Evolutionary conservation across 441 rosid genomes (phyloP), one percentile per base, ranked within the genome.

Genomic region (Lagerstroemia fauriei): DNA sequence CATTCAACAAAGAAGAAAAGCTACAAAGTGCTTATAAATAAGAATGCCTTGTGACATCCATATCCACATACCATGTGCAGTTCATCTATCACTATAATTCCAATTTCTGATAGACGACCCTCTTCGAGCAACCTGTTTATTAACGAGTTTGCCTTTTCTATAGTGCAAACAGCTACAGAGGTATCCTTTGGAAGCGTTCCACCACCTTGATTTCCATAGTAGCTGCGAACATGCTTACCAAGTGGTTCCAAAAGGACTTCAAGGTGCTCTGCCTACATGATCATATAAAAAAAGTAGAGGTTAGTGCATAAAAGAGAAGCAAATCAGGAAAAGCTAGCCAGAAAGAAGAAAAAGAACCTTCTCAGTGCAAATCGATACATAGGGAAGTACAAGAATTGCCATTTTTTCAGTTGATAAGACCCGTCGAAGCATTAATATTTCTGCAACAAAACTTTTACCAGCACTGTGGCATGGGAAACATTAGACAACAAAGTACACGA

Each of bases 391-490:
- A 81, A 96, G 98, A 68, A 96, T 80, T 81, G 98, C 98, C 82
- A 92, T 90, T 87, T 96, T 96, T 81, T 95, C 93, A 65, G 93
- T 93, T 82, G 92, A 89, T 79, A 96, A 75, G 85, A 95, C 91
- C 90, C 92, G 92, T 71, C 95, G 94, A 85, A 96, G 89, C 99
- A 96, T 95, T 91, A 96, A 91, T 84, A 96, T 94, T 85, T 95
- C 99, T 73, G 99, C 98, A 57, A 96, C 99, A 90, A 96, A 95
- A 90, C 99, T 96, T 92, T 96, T 96, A 48, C 99, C 99, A 80
- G 98, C 98, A 87, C 99, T 96, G 92, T 82, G 48, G 84, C 83
- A 88, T 72, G 81, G 70, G 78, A 78, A 84, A 81, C 57, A 79
- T 57, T 76, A 72, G 81, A 87, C 88, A 83, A 87, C 57, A 61